Conservation (phyloP, 177 flowering plant species). For the Vitis hybrid region DNA sequence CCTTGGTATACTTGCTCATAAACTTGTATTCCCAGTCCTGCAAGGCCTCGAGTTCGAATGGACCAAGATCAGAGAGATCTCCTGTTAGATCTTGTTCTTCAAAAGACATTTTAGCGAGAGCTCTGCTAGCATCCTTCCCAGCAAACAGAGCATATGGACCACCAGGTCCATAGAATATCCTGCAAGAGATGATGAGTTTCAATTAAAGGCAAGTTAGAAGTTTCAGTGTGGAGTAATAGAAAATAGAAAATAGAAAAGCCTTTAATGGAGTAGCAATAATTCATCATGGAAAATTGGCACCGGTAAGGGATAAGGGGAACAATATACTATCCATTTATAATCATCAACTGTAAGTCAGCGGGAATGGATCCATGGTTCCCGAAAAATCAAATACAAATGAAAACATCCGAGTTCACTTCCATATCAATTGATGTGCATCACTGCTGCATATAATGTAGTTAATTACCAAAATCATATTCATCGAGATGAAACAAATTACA, state of each 20-base stretch:
- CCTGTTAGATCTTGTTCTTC: slow-evolving; percentile 91
- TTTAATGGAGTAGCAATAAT: no score
- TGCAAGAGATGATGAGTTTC: slow-evolving; percentile 27
- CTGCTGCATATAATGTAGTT: not conserved
- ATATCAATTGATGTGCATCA: not conserved
- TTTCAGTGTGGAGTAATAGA: no score
- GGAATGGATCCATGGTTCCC: not conserved
- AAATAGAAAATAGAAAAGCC: no score
- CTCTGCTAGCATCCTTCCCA: slow-evolving; percentile 97
- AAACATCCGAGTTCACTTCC: not conserved
- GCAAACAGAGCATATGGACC: slow-evolving; percentile 97
- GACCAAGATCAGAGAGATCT: slow-evolving; percentile 88
- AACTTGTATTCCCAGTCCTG: slow-evolving; percentile 99
- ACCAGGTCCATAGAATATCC: slow-evolving; percentile 99
- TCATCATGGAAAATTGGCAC: no score
- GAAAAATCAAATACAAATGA: not conserved
- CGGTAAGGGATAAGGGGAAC: no score
- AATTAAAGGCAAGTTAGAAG: not conserved
- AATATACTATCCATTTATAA: no score
- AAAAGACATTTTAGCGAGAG: slow-evolving; percentile 99
- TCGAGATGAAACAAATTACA: no score
- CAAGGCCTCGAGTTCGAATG: slow-evolving; percentile 88
- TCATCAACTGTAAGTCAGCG: not conserved
- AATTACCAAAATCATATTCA: no score
- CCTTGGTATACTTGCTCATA: slow-evolving; percentile 91